Evolutionary conservation across 768 basidiomycete species (phyloP).

Genomic region (Mycena epipterygia): DNA sequence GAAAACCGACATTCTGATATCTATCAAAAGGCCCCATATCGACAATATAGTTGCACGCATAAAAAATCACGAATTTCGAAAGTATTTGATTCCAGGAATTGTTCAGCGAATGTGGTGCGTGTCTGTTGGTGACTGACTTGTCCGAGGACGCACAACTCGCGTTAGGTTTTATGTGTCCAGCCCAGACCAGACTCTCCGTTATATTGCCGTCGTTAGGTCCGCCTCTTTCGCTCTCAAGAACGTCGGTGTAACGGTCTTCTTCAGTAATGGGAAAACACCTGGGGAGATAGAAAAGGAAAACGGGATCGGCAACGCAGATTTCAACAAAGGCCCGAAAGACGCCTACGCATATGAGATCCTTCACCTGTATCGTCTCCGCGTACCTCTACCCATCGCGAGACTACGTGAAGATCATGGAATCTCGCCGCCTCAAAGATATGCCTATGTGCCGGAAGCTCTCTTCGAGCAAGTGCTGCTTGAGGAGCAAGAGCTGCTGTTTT

Average conservation of each 20-base stretch:
- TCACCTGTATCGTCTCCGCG: not conserved
- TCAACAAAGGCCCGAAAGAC: slow-evolving; percentile 15
- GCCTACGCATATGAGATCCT: slow-evolving; percentile 27
- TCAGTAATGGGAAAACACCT: slow-evolving; percentile 13
- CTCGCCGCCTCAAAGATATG: too few relatives aligned
- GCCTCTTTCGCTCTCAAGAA: too few relatives aligned
- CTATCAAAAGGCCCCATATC: slow-evolving; percentile 27
- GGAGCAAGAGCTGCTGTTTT: too few relatives aligned
- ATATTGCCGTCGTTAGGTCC: slow-evolving; percentile 30
- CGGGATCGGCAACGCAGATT: slow-evolving; percentile 30
- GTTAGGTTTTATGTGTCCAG: slow-evolving; percentile 34
- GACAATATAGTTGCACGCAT: slow-evolving; percentile 29
- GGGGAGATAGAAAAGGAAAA: slow-evolving; percentile 25
- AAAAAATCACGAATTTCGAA: slow-evolving; percentile 39
- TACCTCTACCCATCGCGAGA: too few relatives aligned
- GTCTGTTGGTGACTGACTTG: not conserved
- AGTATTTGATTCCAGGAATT: slow-evolving; percentile 34
- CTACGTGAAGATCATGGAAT: too few relatives aligned
- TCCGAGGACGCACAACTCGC: not conserved
- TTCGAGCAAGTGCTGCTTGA: too few relatives aligned
- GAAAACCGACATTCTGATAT: too few relatives aligned
- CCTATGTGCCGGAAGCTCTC: too few relatives aligned
- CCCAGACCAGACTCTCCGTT: slow-evolving; percentile 35
- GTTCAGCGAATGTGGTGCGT: slow-evolving; percentile 37
- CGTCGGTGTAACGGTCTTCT: too few relatives aligned